A percentile compares a stretch with the other conserved stretches of the same genome.
These are phyloP conservation scores for Crassisporium funariophilum DNA, from an alignment of 768 basidiomycete genomes.

Conservation along the genomic window DNA sequence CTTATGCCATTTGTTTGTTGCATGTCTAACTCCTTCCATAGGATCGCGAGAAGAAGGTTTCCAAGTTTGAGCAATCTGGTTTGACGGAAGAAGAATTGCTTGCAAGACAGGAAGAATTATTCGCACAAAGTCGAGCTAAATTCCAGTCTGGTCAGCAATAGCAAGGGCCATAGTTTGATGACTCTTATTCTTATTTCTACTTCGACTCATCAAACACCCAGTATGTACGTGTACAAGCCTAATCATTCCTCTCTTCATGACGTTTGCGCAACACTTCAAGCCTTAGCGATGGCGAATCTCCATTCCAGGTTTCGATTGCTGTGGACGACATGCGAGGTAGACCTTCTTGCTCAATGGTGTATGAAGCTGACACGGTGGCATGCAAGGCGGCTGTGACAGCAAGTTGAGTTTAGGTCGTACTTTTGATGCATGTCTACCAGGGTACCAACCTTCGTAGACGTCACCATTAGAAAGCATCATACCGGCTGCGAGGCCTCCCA, in stretches of 20 bases:
- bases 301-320: constrained; percentile 62
- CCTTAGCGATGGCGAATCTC: constrained; percentile 61
- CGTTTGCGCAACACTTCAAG: constrained; percentile 53
- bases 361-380: constrained; percentile 81
- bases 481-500: constrained; percentile 84
- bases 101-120: constrained; percentile 86
- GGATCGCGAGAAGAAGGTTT: constrained; percentile 92
- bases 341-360: constrained; percentile 79
- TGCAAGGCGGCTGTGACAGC: constrained; percentile 61
- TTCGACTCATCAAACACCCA: constrained; percentile 33
- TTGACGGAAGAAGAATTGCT: constrained; percentile 89
- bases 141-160: constrained; percentile 33
- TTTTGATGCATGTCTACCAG: too few relatives aligned
- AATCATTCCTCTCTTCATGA: constrained; percentile 36
- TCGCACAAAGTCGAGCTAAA: constrained; percentile 87
- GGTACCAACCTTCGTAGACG: constrained; percentile 61
- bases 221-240: constrained; percentile 36
- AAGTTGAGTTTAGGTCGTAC: background rate
- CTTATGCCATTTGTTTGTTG: constrained; percentile 4
- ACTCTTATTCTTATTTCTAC: constrained; percentile 24
- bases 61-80: constrained; percentile 86
- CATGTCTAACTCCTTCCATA: constrained; percentile 31
- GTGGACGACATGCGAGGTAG: constrained; percentile 54
- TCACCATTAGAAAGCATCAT: constrained; percentile 56
- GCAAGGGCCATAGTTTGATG: constrained; percentile 14